These are phyloP conservation scores for Spathaspora gorwiae DNA, from an alignment of 805 yeast genomes.

Conservation along the genomic window DNA sequence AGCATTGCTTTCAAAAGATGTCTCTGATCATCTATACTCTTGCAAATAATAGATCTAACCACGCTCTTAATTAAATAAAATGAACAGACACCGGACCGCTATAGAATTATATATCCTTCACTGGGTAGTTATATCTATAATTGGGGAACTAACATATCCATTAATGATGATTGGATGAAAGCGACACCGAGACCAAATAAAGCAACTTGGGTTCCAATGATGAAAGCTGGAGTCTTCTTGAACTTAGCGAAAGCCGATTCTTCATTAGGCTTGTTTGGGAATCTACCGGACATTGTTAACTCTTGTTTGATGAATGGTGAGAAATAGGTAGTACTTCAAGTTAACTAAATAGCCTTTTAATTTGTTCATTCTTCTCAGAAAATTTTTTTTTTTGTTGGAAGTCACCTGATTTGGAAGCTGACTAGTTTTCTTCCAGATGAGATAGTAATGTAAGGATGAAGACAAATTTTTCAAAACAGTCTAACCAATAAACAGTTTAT, in stretches of 20 bases:
- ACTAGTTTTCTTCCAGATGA: not conserved
- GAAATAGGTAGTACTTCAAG: not conserved
- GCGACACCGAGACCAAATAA: constrained; percentile 70
- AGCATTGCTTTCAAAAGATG: not conserved
- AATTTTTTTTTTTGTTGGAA: constrained; percentile 1
- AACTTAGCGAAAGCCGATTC: constrained; percentile 44
- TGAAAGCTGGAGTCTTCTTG: constrained; percentile 60
- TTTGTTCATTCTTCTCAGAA: constrained; percentile 1
- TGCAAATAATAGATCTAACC: not conserved
- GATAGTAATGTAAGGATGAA: not conserved
- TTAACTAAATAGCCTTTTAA: too few species aligned
- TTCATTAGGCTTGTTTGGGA: constrained; percentile 18
- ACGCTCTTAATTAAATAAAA: not conserved
- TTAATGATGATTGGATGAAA: constrained; percentile 70
- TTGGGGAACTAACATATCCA: constrained; percentile 82
- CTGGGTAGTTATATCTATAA: constrained; percentile 20
- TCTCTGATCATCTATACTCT: not conserved
- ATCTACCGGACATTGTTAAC: constrained; percentile 18
- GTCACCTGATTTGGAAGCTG: not conserved
- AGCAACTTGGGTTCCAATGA: constrained; percentile 57
- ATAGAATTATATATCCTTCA: too few species aligned
- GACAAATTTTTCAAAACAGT: too few species aligned
- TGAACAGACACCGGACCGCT: not conserved
- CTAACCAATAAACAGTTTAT: too few species aligned
- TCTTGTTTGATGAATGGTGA: not conserved